Base-by-base conservation (phyloP, 768 basidiomycete species). In the Pleurotus ostreatus region DNA sequence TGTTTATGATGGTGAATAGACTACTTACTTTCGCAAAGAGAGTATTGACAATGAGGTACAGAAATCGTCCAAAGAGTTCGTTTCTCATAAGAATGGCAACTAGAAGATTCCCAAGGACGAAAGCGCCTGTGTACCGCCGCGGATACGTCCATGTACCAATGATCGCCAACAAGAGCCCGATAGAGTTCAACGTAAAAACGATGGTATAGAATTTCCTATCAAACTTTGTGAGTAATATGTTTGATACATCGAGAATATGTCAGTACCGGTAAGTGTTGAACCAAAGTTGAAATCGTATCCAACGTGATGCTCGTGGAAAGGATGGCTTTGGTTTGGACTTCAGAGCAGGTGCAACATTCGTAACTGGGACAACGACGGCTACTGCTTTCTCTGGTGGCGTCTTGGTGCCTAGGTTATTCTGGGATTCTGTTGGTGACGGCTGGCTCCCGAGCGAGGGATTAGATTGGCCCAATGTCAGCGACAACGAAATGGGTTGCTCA, bases 41-140 rank as follows among this genome's bases (percentile, higher is more conserved):
- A 0, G 82, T 88, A 65, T 89, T 92, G 59, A 89, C 81, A 18
- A 85, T 62, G 46, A 84, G 68, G 65, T 92, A 93, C 12, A 93
- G 64, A 37, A 83, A 68, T n/a, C 91, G 85, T 8, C 89, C 88
- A 60, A 92, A 92, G 1, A 91, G 73, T 61, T 93, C 91, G 62
- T 93, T 93, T 18, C 91, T 79, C 76, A 89, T 82, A 18, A 93
- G 76, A 55, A 92, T 83, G 4, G 89, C 82, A 22, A 81, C 70
- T 61, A 84, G 80, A 47, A 93, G 68, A 61, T 93, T 93, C 0
- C 88, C 91, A 1, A 90, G 73, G 7, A 87, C 85, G 56, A 90
- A 77, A 9, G 88, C 87, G 61, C 88, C 84, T 15, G 85, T 80
- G 62, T 86, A 87, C 55, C 73, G 68, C 15, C 74, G 70, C 3